These are phyloP conservation scores for Meredithiella fracta DNA, from an alignment of 2,329 filamentous ascomycete species.

Conservation along the genomic window DNA sequence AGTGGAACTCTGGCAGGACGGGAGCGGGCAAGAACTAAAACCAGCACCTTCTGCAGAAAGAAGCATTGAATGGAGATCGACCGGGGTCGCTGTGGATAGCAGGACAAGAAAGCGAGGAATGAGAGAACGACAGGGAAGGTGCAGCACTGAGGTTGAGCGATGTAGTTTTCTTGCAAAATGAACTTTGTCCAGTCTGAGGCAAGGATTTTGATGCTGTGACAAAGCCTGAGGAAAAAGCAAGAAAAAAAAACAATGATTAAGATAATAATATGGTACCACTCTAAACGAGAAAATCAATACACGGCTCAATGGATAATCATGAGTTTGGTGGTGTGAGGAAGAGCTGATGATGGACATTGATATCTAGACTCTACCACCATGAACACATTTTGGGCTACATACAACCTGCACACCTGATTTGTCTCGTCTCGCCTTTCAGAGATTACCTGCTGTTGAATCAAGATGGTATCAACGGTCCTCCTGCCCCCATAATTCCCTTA, in stretches of 20 bases:
- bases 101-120: conserved; percentile 2
- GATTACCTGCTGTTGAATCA: background rate
- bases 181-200: background rate
- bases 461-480: background rate
- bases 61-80: background rate
- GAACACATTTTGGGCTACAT: background rate
- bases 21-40: too few species aligned
- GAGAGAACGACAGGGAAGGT: conserved; percentile 1
- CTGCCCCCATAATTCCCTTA: background rate
- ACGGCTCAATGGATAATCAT: background rate
- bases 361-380: too few species aligned
- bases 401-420: background rate
- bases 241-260: too few species aligned
- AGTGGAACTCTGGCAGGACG: too few species aligned
- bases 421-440: background rate
- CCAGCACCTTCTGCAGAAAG: background rate
- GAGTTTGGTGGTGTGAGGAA: background rate
- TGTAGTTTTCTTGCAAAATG: background rate
- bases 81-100: background rate
- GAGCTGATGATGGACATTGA: background rate
- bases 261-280: too few species aligned
- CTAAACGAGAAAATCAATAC: background rate
- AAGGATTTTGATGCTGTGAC: background rate
- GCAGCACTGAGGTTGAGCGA: background rate
- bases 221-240: too few species aligned